Evolutionary conservation across 1,284 basidiomycete species (phyloP), one percentile per base, ranked within the genome.

Genomic region (Baeospora myosura): DNA sequence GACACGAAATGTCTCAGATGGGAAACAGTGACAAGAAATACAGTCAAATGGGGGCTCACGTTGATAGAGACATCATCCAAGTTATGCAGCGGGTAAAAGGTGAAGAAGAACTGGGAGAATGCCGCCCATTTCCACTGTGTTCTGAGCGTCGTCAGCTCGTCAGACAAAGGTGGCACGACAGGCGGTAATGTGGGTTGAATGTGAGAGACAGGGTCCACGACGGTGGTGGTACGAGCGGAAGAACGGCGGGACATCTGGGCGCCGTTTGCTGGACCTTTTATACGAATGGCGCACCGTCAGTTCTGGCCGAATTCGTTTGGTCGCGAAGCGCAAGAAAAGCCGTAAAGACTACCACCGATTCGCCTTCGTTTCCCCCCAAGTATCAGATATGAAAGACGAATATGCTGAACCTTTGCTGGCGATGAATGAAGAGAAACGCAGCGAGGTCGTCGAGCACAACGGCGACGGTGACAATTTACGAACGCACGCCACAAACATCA

Each of bases 41-140:
- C 39, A 38, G 24, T 44, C 35, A 34, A 38, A 52, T 50, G 38
- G 41, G 45, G 36, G 71, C 82, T 59, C 58, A 86, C 81, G 50
- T 64, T 56, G 41, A 87, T 58, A 40, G 75, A 64, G 41, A 88
- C 71, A 56, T 85, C 81, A 46, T 71, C 63, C 66, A 81, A 72
- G 42, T 73, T 64, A 50, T 88, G 71, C 42, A 89, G 64, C 34
- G 69, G 68, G 40, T 71, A 68, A 62, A 88, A 89, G 18, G 82
- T 88, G 56, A 71, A 79, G 67, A 85, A 81, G 69, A 88, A 88
- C 58, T 89, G 85, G 60, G 75, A 74, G 58, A 88, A 81, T 18
- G 80, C 81, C 8, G 86, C 87, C 86, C 86, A 89, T 68, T 84
- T 86, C 85, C 86, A 88, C 44, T 85, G 71, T 38, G 67, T 75